Base-by-base conservation (phyloP, 2,329 filamentous ascomycete genomes). In the Dothideomycetes sp. region DNA sequence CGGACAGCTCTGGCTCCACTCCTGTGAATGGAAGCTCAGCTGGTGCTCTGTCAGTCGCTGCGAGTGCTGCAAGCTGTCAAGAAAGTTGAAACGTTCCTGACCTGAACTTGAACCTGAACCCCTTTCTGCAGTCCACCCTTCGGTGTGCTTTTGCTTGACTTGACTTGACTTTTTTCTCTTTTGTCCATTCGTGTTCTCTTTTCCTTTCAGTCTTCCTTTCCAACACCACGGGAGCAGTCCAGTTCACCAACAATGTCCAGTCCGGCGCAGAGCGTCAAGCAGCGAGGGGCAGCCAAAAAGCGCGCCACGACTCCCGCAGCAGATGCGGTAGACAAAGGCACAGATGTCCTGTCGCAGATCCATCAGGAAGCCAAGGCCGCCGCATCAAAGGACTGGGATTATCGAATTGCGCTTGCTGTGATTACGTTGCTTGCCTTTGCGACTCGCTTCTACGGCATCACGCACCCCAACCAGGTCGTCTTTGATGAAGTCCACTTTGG, bases 401-500 rank as follows among this genome's bases (percentile, higher is more conserved):
- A 95, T 70, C 79, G 82, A 70, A 62, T 91, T 48, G 84, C 78
- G 45, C 73, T 95, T 44, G 62, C 64, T 22, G 58, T 94, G 50
- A 79, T 94, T 56, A 96, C 89, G 2, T 54, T 77, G 19, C 66
- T 95, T 49, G 89, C 86, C 36, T 96, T 98, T 56, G 56, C 87
- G 46, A 96, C 91, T 35, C 76, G 91, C 46, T 98, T 98, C 70
- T 96, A 84, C 77, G 88, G 87, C 47, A 95, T 98, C 60, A 85
- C 75, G 59, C 88, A 95, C 63, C 91, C 91, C 12, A 81, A 94
- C 57, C 84, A 96, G 68, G 91, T 98, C 41, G 91, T 98, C 36
- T 98, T 98, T 57, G 91, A 98, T 58, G 91, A 98, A 65, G 91
- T 98, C 42, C 91, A 98, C 66, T 98, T 98, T 63, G 91, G 91